Conservation (phyloP, 75 land plant species). For the Selaginella tamariscina region DNA sequence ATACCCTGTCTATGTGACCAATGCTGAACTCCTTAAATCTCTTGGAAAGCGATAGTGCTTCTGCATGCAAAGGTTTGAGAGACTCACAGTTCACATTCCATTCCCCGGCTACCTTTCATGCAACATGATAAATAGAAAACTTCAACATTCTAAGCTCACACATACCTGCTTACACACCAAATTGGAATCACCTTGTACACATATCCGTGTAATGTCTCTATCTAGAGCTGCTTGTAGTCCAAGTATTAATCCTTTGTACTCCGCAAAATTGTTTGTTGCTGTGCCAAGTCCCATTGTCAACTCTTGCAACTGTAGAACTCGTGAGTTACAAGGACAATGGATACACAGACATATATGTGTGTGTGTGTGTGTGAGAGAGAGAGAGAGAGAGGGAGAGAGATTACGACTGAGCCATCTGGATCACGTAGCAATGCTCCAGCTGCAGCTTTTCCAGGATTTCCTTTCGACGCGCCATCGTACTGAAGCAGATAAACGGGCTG, state of each 20-base stretch:
- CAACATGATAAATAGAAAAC: not conserved
- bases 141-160: not conserved
- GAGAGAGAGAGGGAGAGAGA: too few species aligned
- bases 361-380: too few species aligned
- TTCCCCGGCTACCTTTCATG: not conserved
- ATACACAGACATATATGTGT: not conserved
- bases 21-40: not conserved
- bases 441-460: slow-evolving; percentile 19
- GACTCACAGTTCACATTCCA: not conserved
- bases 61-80: not conserved
- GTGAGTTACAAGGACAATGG: not conserved
- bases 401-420: slow-evolving; percentile 17
- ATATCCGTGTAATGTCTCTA: slow-evolving; percentile 8
- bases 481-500: slow-evolving; percentile 16
- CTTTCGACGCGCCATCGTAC: slow-evolving; percentile 16
- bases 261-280: not conserved
- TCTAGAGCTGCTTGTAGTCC: slow-evolving; percentile 13
- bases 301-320: not conserved
- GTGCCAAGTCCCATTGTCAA: slow-evolving; percentile 14
- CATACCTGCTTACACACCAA: slow-evolving; percentile 73
- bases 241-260: slow-evolving; percentile 5
- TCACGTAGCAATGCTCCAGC: slow-evolving; percentile 14
- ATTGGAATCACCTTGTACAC: slow-evolving; percentile 24
- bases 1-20: not conserved
- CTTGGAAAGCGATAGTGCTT: not conserved